Evolutionary conservation across 108 stramenopile species (phyloP), one percentile per base, ranked within the genome.

Genomic region (Cyclostephanos invisitatus): DNA sequence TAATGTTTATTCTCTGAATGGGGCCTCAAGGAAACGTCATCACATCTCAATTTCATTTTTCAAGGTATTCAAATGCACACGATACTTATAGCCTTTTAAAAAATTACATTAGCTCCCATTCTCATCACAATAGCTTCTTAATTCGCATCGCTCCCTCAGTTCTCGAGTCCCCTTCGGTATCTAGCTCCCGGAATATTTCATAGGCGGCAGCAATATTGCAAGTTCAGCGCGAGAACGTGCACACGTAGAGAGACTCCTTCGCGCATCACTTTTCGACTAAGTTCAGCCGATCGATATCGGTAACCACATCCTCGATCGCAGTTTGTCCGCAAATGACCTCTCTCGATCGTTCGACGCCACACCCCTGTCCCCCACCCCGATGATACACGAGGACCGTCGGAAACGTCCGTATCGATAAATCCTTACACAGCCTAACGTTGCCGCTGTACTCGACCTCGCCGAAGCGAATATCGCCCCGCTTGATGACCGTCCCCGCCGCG

Each of bases 381-480:
- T 69, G 70, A 57, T 80, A 91, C 10, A 91, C 67, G 11, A 77
- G 74, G 4, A 87, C 80, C 7, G 82, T 67, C 11, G 90, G 90
- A 46, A 91, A 78, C 59, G 77, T 86, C 37, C 68, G 81, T 28
- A 91, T 77, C 4, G 80, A 79, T 5, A 88, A 64, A 12, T 75
- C 25, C 65, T 77, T 75, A 46, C 87, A 86, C 17, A 91, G 64
- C 21, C 72, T 68, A 10, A 66, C 68, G 63, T 85, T 87, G 40
- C 74, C 62, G 40, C 87, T 83, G 51, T 75, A 88, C 47, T 91
- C 90, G n/a, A 91, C 72, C 57, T 86, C 80, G 2, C 77, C 90
- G 62, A 91, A 78, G 12, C 90, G 84, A 36, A 81, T 72, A 35
- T 75, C 67, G 5, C 87, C 87, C 22, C 51, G 24, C 12, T 53